Conservation (phyloP, 305 asterid genomes). For the Fraxinus albicans region DNA sequence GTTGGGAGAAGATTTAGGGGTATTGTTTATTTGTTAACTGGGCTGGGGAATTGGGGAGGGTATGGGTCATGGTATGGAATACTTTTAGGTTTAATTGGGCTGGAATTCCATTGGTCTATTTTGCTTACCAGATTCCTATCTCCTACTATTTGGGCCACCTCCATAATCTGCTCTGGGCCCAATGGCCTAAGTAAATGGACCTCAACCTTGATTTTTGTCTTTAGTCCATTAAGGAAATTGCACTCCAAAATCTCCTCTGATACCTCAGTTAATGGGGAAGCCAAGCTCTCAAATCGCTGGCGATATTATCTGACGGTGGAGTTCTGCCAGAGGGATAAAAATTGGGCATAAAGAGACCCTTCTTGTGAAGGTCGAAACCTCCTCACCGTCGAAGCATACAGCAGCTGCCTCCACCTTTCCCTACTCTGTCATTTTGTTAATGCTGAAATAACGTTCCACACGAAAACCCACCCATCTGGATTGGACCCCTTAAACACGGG, state of each 20-base stretch:
- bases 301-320: not conserved
- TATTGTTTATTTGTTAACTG: too few relatives aligned
- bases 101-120: not conserved
- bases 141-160: not conserved
- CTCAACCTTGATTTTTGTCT: not conserved
- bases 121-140: not conserved
- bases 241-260: not conserved
- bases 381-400: not conserved
- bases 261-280: not conserved
- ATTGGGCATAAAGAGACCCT: not conserved
- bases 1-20: too few relatives aligned
- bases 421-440: not conserved
- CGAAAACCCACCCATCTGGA: not conserved
- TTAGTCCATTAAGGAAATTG: not conserved
- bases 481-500: not conserved
- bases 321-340: not conserved
- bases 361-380: not conserved
- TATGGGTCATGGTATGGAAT: not conserved
- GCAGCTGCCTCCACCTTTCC: not conserved
- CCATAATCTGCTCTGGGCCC: not conserved
- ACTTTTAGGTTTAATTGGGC: not conserved
- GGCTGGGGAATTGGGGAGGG: not conserved
- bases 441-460: not conserved
- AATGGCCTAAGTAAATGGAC: not conserved
- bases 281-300: not conserved